Evolutionary conservation across 108 stramenopile genomes (phyloP).

Genomic region (Skeletonema costatum): DNA sequence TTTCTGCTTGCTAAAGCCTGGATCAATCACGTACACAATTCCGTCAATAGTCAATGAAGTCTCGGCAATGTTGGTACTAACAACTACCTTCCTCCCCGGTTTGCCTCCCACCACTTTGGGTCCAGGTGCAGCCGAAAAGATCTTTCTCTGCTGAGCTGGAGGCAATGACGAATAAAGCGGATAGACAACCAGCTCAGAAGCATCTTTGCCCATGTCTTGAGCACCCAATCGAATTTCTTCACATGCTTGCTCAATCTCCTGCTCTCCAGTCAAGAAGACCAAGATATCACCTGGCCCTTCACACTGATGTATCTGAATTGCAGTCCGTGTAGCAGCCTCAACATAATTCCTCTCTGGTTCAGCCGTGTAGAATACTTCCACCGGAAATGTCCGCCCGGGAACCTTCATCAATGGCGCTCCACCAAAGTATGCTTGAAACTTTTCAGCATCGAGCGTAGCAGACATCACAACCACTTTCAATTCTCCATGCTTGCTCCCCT

Average conservation of each 20-base stretch:
- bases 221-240: constrained; percentile 87
- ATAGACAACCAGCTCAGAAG: constrained; percentile 88
- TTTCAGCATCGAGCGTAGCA: constrained; percentile 97
- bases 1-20: constrained; percentile 99
- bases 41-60: constrained; percentile 99
- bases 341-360: constrained; percentile 98
- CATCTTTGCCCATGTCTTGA: constrained; percentile 60
- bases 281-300: constrained; percentile 98
- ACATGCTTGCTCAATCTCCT: constrained; percentile 99
- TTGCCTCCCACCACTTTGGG: constrained; percentile 92
- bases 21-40: constrained; percentile 99
- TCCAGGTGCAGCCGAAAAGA: constrained; percentile 93
- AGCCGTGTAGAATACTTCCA: constrained; percentile 97
- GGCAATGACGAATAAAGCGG: constrained; percentile 98
- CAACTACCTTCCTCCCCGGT: constrained; percentile 98
- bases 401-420: constrained; percentile 91
- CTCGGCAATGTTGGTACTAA: constrained; percentile 98
- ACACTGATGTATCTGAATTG: constrained; percentile 96
- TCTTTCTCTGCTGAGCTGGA: constrained; percentile 90
- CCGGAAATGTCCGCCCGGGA: constrained; percentile 97
- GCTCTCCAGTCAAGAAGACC: constrained; percentile 98
- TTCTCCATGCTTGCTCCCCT: constrained; percentile 78
- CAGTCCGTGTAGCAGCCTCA: constrained; percentile 96
- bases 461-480: constrained; percentile 98
- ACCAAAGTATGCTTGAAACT: constrained; percentile 92